These are phyloP conservation scores for Zymoseptoria brevis DNA, from an alignment of 2,329 filamentous ascomycete genomes.

Conservation along the genomic window DNA sequence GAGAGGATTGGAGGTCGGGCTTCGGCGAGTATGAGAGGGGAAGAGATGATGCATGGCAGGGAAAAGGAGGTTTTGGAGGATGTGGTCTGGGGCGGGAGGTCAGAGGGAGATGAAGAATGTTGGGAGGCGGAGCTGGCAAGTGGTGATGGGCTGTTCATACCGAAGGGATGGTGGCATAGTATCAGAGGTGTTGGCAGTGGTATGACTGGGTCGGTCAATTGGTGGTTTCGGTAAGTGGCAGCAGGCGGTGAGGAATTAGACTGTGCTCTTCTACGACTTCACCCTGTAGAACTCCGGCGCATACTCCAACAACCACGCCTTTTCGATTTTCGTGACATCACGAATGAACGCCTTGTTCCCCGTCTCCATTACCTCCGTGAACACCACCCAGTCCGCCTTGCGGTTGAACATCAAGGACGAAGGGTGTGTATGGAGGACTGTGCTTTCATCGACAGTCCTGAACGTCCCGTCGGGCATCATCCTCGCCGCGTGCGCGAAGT, in stretches of 20 bases:
- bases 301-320: slow-evolving; percentile 84
- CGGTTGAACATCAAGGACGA: slow-evolving; percentile 92
- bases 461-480: slow-evolving; percentile 94
- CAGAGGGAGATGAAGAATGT: slow-evolving; percentile 11
- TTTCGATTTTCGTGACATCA: slow-evolving; percentile 89
- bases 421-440: slow-evolving; percentile 77
- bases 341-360: slow-evolving; percentile 81
- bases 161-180: slow-evolving; percentile 81
- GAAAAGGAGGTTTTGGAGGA: slow-evolving; percentile 61
- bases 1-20: slow-evolving; percentile 30
- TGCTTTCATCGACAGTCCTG: slow-evolving; percentile 71
- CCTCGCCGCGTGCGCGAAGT: slow-evolving; percentile 84
- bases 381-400: slow-evolving; percentile 94
- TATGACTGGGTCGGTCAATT: slow-evolving; percentile 49
- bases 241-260: neutral
- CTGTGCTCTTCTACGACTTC: slow-evolving; percentile 19
- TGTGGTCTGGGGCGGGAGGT: slow-evolving; percentile 56
- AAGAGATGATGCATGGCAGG: slow-evolving; percentile 83
- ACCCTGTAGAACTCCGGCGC: slow-evolving; percentile 74
- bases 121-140: slow-evolving; percentile 42
- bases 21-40: slow-evolving; percentile 55
- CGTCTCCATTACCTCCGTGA: slow-evolving; percentile 87
- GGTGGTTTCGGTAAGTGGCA: neutral
- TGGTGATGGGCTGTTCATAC: slow-evolving; percentile 71
- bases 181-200: slow-evolving; percentile 56